phyloP scores from a whole-genome alignment of 139 green algal genomes.

The Auxenochlorella pyrenoidosa region DNA sequence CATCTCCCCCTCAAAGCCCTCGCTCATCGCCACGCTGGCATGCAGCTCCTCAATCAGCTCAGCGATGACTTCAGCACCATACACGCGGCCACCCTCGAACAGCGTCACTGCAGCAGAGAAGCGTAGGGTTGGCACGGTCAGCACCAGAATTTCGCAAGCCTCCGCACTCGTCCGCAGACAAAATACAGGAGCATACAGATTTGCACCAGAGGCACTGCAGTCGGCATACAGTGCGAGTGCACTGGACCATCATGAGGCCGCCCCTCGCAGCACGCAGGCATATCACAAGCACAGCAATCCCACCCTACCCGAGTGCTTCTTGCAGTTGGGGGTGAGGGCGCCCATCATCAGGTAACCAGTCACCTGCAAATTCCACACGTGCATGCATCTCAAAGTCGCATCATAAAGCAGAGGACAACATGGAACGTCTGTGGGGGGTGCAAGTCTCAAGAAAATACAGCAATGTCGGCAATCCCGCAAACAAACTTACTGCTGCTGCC shows the following conservation, averaged over 20 bases:
- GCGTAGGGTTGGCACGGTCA: too few relatives aligned
- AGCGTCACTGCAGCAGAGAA: conserved; percentile 56
- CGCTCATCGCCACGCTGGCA: conserved; percentile 51
- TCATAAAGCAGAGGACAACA: background rate
- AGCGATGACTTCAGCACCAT: conserved; percentile 72
- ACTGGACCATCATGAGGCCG: background rate
- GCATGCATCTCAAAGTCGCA: background rate
- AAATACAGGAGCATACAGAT: too few relatives aligned
- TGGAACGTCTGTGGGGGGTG: too few relatives aligned
- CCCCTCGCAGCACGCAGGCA: background rate
- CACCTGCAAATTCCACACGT: conserved; percentile 10
- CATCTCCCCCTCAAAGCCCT: conserved; percentile 86
- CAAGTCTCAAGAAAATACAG: too few relatives aligned
- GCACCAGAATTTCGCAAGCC: too few relatives aligned
- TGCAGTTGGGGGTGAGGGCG: conserved; percentile 62
- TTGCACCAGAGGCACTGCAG: too few relatives aligned
- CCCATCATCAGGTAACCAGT: conserved; percentile 96
- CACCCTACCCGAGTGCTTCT: conserved; percentile 40
- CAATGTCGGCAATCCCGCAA: background rate
- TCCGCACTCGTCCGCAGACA: too few relatives aligned
- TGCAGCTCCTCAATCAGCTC: conserved; percentile 76
- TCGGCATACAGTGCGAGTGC: background rate
- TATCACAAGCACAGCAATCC: background rate
- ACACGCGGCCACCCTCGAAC: conserved; percentile 88
- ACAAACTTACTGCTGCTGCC: too few relatives aligned